Evolutionary conservation across 495 filamentous ascomycete species (phyloP).

Genomic region (Aspergillus haitiensis): DNA sequence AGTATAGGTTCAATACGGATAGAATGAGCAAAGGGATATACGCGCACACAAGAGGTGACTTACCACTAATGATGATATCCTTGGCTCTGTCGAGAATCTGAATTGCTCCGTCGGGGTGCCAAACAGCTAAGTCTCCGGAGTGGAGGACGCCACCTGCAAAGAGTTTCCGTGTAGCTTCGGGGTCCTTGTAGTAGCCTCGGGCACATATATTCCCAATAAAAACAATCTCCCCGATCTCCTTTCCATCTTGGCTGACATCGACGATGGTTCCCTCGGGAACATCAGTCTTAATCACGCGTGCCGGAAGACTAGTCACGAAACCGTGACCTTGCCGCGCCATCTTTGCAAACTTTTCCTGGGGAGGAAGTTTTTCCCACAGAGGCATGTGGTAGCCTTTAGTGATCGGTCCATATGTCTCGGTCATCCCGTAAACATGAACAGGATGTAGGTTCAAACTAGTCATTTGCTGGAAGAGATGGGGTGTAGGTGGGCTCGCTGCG

Average conservation of each 20-base stretch:
- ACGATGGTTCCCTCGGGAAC: constrained; percentile 63
- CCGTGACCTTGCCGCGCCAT: constrained; percentile 97
- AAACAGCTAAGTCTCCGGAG: constrained; percentile 89
- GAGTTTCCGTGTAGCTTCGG: constrained; percentile 80
- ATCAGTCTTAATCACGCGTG: constrained; percentile 78
- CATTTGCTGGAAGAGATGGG: constrained; percentile 92
- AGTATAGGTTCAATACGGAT: not conserved
- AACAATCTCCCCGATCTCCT: constrained; percentile 91
- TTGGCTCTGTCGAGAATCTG: constrained; percentile 94
- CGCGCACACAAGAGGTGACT: constrained; percentile 21
- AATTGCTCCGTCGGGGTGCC: constrained; percentile 82
- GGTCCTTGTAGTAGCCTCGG: constrained; percentile 88
- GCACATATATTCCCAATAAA: constrained; percentile 91
- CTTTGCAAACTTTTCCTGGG: constrained; percentile 70
- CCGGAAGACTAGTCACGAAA: constrained; percentile 79
- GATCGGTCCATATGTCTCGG: constrained; percentile 94
- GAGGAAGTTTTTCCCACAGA: constrained; percentile 69
- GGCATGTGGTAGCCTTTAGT: constrained; percentile 90
- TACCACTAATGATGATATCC: constrained; percentile 97
- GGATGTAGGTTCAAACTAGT: constrained; percentile 80
- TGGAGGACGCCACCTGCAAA: constrained; percentile 87
- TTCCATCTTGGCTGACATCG: constrained; percentile 78
- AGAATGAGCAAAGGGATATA: not conserved
- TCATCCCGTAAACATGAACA: constrained; percentile 93
- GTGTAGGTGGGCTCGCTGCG: constrained; percentile 84